Evolutionary conservation across 192 early-diverging fungal genomes (phyloP).

Genomic region (Backusella australiensis): DNA sequence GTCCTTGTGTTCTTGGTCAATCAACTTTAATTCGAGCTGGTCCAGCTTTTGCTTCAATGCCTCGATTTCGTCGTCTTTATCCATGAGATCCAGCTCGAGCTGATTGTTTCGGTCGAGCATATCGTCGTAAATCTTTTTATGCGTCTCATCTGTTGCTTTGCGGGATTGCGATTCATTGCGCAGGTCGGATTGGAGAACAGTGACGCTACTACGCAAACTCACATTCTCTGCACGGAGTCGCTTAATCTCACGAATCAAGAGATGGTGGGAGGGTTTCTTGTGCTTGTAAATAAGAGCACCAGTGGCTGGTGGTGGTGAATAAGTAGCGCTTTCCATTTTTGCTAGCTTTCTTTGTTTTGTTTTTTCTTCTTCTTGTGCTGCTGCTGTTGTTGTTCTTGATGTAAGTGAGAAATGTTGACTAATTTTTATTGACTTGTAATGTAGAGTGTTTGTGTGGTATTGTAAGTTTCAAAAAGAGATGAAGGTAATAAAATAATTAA

Average conservation of each 20-base stretch:
- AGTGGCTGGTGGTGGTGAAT: neutral
- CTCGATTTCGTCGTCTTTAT: slow-evolving; percentile 24
- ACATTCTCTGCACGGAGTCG: slow-evolving; percentile 32
- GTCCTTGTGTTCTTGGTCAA: neutral
- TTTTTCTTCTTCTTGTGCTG: neutral
- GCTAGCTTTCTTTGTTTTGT: neutral
- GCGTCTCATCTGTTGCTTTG: slow-evolving; percentile 20
- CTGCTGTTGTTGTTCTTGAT: neutral
- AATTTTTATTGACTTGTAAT: neutral
- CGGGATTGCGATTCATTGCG: slow-evolving; percentile 22
- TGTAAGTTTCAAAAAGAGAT: neutral
- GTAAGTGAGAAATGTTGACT: neutral
- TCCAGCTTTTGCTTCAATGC: slow-evolving; percentile 14
- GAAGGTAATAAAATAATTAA: neutral
- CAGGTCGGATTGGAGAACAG: slow-evolving; percentile 25
- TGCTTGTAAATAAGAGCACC: neutral
- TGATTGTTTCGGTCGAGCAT: neutral
- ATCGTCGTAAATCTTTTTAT: slow-evolving; percentile 25
- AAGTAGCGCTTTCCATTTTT: neutral
- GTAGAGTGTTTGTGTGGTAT: neutral
- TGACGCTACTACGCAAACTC: slow-evolving; percentile 13
- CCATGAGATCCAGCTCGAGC: slow-evolving; percentile 15
- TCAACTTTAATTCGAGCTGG: neutral
- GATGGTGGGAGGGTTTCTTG: slow-evolving; percentile 17
- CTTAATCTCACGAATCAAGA: slow-evolving; percentile 29